These are phyloP conservation scores for Oryza glaberrima DNA, from an alignment of 176 grass and related monocot species.

Conservation along the genomic window DNA sequence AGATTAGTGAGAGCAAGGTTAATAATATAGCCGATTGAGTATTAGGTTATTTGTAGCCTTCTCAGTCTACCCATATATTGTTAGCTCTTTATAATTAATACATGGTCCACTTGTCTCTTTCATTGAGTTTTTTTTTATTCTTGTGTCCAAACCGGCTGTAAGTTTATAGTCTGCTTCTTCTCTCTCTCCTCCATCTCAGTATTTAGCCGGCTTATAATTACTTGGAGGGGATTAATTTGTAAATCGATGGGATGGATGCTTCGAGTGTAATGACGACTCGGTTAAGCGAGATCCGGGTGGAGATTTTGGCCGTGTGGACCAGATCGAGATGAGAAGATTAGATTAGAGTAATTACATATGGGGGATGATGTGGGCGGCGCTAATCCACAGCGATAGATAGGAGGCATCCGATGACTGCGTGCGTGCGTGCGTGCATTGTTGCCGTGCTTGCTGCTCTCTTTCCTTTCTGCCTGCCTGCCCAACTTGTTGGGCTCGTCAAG, in stretches of 20 bases:
- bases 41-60: no score
- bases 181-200: no score
- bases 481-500: conserved; percentile 15
- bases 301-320: conserved; percentile 47
- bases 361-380: conserved; percentile 39
- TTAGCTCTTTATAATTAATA: no score
- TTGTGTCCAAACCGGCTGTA: no score
- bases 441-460: neutral
- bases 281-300: conserved; percentile 2
- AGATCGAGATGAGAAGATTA: neutral
- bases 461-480: no score
- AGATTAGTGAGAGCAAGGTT: neutral
- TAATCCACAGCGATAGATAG: conserved; percentile 16
- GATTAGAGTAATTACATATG: neutral
- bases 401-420: conserved; percentile 16
- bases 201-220: no score
- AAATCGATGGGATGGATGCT: conserved; percentile 27
- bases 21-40: no score
- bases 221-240: conserved; percentile 3
- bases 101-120: no score
- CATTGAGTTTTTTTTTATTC: no score
- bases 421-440: neutral
- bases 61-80: no score
- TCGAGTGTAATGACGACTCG: conserved; percentile 37
- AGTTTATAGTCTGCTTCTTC: no score